Percentiles rank a stretch among this genome's conserved stretches.
phyloP scores from a whole-genome alignment of 2,329 filamentous ascomycete genomes.

The Fusarium globosum region DNA sequence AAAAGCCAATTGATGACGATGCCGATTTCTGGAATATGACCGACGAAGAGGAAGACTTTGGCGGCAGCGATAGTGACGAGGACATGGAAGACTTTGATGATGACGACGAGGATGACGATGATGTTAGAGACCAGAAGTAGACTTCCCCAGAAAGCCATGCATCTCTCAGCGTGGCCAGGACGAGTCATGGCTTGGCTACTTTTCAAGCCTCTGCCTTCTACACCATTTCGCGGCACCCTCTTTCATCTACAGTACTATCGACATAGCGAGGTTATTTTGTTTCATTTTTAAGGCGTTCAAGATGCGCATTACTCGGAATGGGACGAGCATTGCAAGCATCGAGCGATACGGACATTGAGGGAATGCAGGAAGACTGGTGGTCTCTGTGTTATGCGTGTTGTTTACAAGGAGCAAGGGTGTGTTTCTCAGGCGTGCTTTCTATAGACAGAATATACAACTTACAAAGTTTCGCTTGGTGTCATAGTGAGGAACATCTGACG shows the following conservation, averaged over 20 bases:
- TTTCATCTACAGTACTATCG: constrained; percentile 28
- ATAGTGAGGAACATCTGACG: not conserved
- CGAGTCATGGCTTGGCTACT: not conserved
- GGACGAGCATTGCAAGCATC: constrained; percentile 12
- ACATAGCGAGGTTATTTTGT: constrained; percentile 42
- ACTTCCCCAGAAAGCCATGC: not conserved
- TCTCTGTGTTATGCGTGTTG: constrained; percentile 27
- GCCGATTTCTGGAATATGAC: constrained; percentile 86
- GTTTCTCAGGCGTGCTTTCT: constrained; percentile 25
- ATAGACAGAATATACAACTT: constrained; percentile 24
- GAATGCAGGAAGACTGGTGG: constrained; percentile 18
- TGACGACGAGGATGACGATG: constrained; percentile 65
- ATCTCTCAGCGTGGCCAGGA: constrained; percentile 2
- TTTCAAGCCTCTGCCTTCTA: not conserved
- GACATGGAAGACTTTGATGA: constrained; percentile 71
- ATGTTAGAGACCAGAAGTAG: constrained; percentile 53
- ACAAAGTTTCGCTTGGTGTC: not conserved
- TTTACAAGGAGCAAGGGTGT: constrained; percentile 34
- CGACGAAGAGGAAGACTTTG: constrained; percentile 82
- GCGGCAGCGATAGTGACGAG: constrained; percentile 76
- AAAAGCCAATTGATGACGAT: constrained; percentile 72
- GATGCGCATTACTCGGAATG: constrained; percentile 25
- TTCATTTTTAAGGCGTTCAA: constrained; percentile 37
- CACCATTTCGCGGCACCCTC: constrained; percentile 18
- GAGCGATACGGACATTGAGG: constrained; percentile 21